phyloP scores from a whole-genome alignment of 2,329 filamentous ascomycete species.

The Akanthomyces muscarius region DNA sequence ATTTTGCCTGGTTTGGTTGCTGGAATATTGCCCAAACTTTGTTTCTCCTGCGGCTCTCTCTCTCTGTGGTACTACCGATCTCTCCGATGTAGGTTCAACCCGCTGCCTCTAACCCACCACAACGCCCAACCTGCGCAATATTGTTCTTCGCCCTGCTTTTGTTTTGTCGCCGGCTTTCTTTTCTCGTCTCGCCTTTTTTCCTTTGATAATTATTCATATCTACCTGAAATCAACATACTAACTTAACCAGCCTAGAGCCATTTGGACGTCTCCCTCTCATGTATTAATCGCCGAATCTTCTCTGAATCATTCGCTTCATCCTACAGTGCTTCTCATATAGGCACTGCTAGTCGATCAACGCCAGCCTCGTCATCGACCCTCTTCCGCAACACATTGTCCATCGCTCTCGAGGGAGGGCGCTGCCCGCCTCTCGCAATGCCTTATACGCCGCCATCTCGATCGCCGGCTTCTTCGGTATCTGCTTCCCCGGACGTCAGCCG shows the following conservation, averaged over 20 bases:
- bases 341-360: slow-evolving; percentile 8
- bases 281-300: background rate
- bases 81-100: slow-evolving; percentile 14
- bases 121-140: background rate
- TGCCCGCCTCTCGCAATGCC: slow-evolving; percentile 59
- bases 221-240: background rate
- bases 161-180: background rate
- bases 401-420: background rate
- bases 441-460: slow-evolving; percentile 76
- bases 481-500: slow-evolving; percentile 55
- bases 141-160: too few species aligned
- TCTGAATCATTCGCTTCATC: background rate
- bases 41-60: background rate
- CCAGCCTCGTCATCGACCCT: background rate
- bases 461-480: slow-evolving; percentile 56
- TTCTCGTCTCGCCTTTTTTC: background rate
- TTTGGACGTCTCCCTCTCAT: slow-evolving; percentile 13
- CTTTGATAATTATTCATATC: too few species aligned
- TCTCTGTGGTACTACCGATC: background rate
- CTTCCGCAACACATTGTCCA: background rate
- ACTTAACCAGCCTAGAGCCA: slow-evolving; percentile 11
- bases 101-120: background rate
- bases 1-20: slow-evolving; percentile 12
- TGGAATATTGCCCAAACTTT: slow-evolving; percentile 18
- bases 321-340: slow-evolving; percentile 17